Percentiles rank a stretch among this genome's conserved stretches.
Evolutionary conservation across 202 grass and related monocot genomes (phyloP).

Genomic region (Carex sylvatica): DNA sequence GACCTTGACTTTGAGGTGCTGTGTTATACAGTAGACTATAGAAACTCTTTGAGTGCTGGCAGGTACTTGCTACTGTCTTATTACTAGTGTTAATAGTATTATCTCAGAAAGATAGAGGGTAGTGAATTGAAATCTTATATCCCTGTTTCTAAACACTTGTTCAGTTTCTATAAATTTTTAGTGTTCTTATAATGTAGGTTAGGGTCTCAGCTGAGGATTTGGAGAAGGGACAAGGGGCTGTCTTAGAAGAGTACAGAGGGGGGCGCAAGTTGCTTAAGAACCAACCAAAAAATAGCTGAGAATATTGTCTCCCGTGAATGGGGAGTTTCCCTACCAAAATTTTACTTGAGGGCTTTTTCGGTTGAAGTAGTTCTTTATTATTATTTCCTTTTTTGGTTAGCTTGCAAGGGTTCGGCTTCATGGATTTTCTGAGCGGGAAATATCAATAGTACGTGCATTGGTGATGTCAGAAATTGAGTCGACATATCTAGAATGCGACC

Average conservation of each 20-base stretch:
- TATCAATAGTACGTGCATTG: constrained; percentile 90
- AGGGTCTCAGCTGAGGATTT: constrained; percentile 77
- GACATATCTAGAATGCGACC: constrained; percentile 92
- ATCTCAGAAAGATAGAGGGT: constrained; percentile 6
- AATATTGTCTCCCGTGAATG: background rate
- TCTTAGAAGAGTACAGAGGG: constrained; percentile 96
- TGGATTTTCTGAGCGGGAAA: constrained; percentile 97
- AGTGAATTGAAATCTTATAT: background rate
- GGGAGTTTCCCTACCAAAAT: background rate
- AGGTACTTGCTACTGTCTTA: background rate
- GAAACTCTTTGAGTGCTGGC: background rate
- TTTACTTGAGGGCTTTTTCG: constrained; percentile 11
- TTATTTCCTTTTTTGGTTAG: constrained; percentile 42
- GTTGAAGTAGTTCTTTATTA: constrained; percentile 11
- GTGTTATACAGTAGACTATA: background rate
- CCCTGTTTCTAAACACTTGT: background rate
- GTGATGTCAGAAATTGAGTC: constrained; percentile 99
- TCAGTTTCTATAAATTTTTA: constrained; percentile 6
- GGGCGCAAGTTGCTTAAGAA: constrained; percentile 35
- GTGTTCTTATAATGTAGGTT: constrained; percentile 45
- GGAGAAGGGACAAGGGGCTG: constrained; percentile 95
- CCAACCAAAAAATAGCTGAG: background rate
- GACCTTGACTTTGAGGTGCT: constrained; percentile 4
- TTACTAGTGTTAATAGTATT: background rate
- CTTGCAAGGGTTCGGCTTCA: constrained; percentile 87